Evolutionary conservation across 768 basidiomycete species (phyloP).

Genomic region (Dioszegia hungarica): DNA sequence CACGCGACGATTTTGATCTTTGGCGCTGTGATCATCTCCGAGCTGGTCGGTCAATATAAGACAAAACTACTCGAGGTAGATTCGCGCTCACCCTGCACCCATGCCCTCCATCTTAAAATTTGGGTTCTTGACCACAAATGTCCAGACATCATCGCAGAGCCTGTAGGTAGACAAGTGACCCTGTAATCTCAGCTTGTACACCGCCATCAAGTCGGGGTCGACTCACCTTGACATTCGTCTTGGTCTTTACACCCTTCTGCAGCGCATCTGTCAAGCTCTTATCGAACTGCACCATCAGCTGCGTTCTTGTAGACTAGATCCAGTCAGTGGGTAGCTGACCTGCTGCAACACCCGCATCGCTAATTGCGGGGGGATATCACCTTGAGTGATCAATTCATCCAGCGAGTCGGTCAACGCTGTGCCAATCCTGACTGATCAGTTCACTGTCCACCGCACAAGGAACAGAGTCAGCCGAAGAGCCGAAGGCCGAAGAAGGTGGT

Average conservation of each 20-base stretch:
- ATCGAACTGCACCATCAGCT: constrained; percentile 67
- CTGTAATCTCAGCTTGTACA: constrained; percentile 50
- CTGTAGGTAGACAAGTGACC: constrained; percentile 78
- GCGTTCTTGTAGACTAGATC: neutral
- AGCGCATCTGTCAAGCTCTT: constrained; percentile 89
- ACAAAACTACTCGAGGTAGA: neutral
- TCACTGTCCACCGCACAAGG: neutral
- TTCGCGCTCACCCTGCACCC: constrained; percentile 14
- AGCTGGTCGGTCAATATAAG: constrained; percentile 15
- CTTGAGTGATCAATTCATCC: constrained; percentile 95
- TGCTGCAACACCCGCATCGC: constrained; percentile 99
- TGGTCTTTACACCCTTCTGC: constrained; percentile 88
- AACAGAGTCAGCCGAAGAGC: neutral
- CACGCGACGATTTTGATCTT: constrained; percentile 98
- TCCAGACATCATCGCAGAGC: constrained; percentile 68
- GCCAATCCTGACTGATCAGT: constrained; percentile 64
- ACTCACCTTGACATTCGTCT: constrained; percentile 81
- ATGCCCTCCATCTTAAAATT: constrained; percentile 81
- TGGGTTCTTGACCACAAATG: constrained; percentile 91
- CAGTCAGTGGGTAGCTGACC: constrained; percentile 54
- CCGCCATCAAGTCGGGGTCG: no score
- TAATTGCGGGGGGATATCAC: constrained; percentile 91
- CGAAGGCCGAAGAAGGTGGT: neutral
- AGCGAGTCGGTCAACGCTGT: constrained; percentile 96
- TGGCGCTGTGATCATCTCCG: constrained; percentile 52